Base-by-base conservation (phyloP, 306 rosid species). In the Albizia julibrissin region DNA sequence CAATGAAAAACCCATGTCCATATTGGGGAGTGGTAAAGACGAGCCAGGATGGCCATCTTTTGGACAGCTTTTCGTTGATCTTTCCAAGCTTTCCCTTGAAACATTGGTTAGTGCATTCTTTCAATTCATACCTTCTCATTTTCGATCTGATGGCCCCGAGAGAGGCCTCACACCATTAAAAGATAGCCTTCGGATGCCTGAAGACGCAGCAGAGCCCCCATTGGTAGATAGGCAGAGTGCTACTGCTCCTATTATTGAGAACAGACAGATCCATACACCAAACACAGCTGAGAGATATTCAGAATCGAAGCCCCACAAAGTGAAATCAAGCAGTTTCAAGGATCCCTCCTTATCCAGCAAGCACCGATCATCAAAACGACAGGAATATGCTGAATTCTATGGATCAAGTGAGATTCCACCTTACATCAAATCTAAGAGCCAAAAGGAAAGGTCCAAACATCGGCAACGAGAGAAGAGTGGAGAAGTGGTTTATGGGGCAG, bases 31-130 rank as follows among this genome's bases (percentile, higher is more conserved):
- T 70, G 61, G 79, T 58, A 93, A 95, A 90, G 99, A 91, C 74
- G 99, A 92, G 66, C 97, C 94, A 0, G 95, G 98, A 80, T 93
- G 97, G 99, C 98, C 97, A 16, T 95, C 97, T 82, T 89, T 93
- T 10, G 91, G 96, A 61, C 99, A 88, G 79, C 96, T 92, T 70
- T 27, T 91, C 10, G 52, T 77, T 33, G 98, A 95, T 76, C 94
- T 95, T 82, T 92, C 88, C 68, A 93, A 95, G 89, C 76, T 91
- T 72, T 89, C 91, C 26, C 54, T 91, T 49, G 96, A 92, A 62
- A 87, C 88, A 14, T 40, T 93, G 86, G 84, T 69, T 14, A 73
- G 87, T 24, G 62, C 77, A 18, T 83, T 92, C 81, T 81, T 49
- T 79, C 90, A 85, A 84, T 89, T 91, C 44, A 69, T 86, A 42